phyloP scores from a whole-genome alignment of 1,284 basidiomycete genomes.

The Ganoderma lingzhi region DNA sequence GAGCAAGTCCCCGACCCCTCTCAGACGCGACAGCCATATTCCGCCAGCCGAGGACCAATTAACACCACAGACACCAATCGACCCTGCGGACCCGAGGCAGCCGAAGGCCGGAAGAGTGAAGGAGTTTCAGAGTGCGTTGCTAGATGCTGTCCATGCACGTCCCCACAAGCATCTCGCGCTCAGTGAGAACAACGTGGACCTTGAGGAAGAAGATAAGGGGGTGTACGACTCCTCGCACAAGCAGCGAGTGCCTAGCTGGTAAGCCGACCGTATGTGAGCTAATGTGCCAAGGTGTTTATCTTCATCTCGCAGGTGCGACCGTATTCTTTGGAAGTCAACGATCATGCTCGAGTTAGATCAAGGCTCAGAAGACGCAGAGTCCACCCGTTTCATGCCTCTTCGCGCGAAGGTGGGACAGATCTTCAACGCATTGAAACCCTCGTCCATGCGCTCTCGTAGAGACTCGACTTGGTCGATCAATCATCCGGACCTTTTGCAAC shows the following conservation, averaged over 20 bases:
- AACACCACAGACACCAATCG: slow-evolving; percentile 15
- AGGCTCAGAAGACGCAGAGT: slow-evolving; percentile 46
- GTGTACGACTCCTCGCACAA: slow-evolving; percentile 83
- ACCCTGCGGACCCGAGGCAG: slow-evolving; percentile 29
- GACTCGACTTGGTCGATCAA: slow-evolving; percentile 45
- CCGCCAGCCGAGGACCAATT: slow-evolving; percentile 1
- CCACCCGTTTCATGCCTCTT: slow-evolving; percentile 39
- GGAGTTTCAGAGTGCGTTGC: slow-evolving; percentile 27
- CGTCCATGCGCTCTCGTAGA: slow-evolving; percentile 50
- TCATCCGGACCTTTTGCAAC: slow-evolving; percentile 27
- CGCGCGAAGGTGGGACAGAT: slow-evolving; percentile 60
- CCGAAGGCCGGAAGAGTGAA: slow-evolving; percentile 22
- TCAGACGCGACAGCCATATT: slow-evolving; percentile 23
- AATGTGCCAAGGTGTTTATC: not conserved
- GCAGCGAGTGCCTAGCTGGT: slow-evolving; percentile 86
- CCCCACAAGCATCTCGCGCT: slow-evolving; percentile 35
- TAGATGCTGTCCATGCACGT: slow-evolving; percentile 27
- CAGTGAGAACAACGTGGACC: slow-evolving; percentile 46
- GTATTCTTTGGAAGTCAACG: slow-evolving; percentile 81
- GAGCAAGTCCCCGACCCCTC: slow-evolving; percentile 19
- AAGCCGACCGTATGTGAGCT: slow-evolving; percentile 30
- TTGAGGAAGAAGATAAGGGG: slow-evolving; percentile 58
- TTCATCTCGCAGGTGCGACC: slow-evolving; percentile 67
- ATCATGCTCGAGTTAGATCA: slow-evolving; percentile 55
- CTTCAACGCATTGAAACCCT: slow-evolving; percentile 62